Evolutionary conservation across 108 stramenopile genomes (phyloP).

Genomic region (Conticribra weissflogii): DNA sequence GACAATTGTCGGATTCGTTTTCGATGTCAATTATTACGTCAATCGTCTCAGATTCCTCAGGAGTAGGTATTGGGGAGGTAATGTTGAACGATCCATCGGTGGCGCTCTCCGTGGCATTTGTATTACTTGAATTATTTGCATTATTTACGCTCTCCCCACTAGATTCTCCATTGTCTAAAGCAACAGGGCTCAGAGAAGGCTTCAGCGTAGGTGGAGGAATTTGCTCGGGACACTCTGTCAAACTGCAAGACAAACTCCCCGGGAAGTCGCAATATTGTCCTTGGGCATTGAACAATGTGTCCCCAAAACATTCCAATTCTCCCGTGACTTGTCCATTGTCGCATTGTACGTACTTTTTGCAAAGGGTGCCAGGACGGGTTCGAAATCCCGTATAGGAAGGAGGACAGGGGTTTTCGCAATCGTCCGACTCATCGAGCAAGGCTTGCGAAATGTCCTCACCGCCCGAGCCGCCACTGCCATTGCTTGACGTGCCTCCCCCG

Average conservation of each 20-base stretch:
- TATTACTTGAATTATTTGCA: not conserved
- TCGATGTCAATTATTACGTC: not conserved
- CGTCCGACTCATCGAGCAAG: not conserved
- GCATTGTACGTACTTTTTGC: not conserved
- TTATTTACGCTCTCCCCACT: too few relatives aligned
- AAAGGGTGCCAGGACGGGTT: conserved; percentile 2
- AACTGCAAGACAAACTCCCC: not conserved
- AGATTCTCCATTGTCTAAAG: too few relatives aligned
- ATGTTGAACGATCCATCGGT: too few relatives aligned
- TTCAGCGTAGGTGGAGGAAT: not conserved
- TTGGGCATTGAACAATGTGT: not conserved
- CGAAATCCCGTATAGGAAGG: not conserved
- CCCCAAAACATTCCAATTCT: not conserved
- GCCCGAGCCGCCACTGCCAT: too few relatives aligned
- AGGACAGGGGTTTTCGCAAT: conserved; percentile 8
- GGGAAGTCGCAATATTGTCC: not conserved
- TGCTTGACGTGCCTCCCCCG: not conserved
- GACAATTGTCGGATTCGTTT: not conserved
- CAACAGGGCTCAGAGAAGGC: not conserved
- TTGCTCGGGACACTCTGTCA: not conserved
- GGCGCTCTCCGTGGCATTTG: too few relatives aligned
- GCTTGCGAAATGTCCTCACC: too few relatives aligned
- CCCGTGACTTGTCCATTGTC: not conserved
- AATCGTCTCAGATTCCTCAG: too few relatives aligned
- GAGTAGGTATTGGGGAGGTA: too few relatives aligned